Evolutionary conservation across 179 eudicot species (phyloP), one percentile per base, ranked within the genome.

Genomic region (Nepenthes alata): DNA sequence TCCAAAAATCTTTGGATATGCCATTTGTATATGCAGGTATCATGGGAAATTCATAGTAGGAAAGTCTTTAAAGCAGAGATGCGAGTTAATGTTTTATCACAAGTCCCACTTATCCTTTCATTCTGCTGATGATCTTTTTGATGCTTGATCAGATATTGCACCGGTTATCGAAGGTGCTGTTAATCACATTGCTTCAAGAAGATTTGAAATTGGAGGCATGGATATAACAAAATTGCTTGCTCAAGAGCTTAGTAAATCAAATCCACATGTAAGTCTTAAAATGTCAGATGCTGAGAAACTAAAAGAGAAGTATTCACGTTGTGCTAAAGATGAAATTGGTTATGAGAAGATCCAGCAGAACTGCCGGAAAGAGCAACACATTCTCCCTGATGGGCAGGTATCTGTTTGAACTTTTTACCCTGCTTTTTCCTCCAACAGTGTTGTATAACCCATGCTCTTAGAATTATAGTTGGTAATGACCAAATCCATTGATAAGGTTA

Each of bases 371-470:
- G 93, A 88, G 74, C 77, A 81, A 57, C 96, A 88, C 62, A 80
- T 78, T n/a, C 82, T 88, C 47, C 96, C 96, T 44, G 96, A 88
- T 80, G 96, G 96, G 61, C 96, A 88, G 91, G 95, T 87, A 63
- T 41, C 63, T 16, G 38, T 4, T 36, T 65, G 38, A 54, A 38
- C 6, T 4, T n/a, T 6, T 50, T 59, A 4, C 45, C 64, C 34
- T 36, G 4, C 55, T 52, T 41, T 25, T 25, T 25, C 25, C 25
- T 25, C 25, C 1, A 25, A 25, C 25, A 25, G 25, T 25, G 25
- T 25, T 25, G 25, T 0, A 25, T 25, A 25, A 25, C 25, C 25
- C 25, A 25, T 25, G 25, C 25, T 25, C 25, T 25, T 25, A 25
- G 25, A 25, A 25, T 25, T 25, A 25, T 25, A 25, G 25, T 25